A percentile compares a stretch with the other conserved stretches of the same genome.
phyloP scores from a whole-genome alignment of 1,284 basidiomycete genomes.

The Moesziomyces sp. region DNA sequence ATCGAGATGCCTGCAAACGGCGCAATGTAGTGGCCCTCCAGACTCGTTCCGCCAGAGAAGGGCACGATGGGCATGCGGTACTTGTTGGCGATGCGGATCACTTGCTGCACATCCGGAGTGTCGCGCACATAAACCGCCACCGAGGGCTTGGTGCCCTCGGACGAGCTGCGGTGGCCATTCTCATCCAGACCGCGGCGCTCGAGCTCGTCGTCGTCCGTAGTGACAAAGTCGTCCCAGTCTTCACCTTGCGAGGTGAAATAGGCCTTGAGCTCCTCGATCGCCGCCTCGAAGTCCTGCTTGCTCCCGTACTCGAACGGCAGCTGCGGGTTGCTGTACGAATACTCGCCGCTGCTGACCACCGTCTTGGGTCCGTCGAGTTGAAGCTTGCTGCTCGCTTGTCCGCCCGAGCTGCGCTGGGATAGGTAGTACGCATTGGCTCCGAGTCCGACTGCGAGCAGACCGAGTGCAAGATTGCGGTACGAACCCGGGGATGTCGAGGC shows the following conservation, averaged over 20 bases:
- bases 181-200: slow-evolving; percentile 43
- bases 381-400: slow-evolving; percentile 4
- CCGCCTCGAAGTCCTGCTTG: slow-evolving; percentile 36
- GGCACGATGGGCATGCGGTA: slow-evolving; percentile 79
- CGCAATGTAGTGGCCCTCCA: slow-evolving; percentile 64
- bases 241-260: slow-evolving; percentile 48
- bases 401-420: slow-evolving; percentile 6
- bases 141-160: slow-evolving; percentile 46
- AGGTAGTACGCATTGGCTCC: slow-evolving; percentile 38
- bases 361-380: slow-evolving; percentile 18
- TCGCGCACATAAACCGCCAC: slow-evolving; percentile 50
- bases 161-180: slow-evolving; percentile 39
- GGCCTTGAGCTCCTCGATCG: slow-evolving; percentile 47
- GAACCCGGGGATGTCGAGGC: background rate
- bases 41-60: slow-evolving; percentile 76
- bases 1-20: slow-evolving; percentile 73
- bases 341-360: background rate
- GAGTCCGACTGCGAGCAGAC: slow-evolving; percentile 31
- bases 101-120: slow-evolving; percentile 52
- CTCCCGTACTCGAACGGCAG: slow-evolving; percentile 43
- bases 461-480: slow-evolving; percentile 20
- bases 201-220: slow-evolving; percentile 45
- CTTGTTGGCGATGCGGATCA: slow-evolving; percentile 72
- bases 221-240: slow-evolving; percentile 38
- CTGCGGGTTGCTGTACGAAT: slow-evolving; percentile 20